Conservation (phyloP, 2,329 filamentous ascomycete species). For the Xylaria multiplex region DNA sequence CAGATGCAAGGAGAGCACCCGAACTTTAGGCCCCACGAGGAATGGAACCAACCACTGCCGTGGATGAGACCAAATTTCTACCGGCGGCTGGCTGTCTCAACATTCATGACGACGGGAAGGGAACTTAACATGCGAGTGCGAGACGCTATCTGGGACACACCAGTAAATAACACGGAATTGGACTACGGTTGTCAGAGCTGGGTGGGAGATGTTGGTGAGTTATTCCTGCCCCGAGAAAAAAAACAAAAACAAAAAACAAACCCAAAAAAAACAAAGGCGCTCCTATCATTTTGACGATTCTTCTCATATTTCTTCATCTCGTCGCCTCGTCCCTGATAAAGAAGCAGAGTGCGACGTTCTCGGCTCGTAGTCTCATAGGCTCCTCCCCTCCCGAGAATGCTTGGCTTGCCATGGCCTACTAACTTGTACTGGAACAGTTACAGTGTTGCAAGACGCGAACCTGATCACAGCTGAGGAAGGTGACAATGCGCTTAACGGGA, state of each 20-base stretch:
- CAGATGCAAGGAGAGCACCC: conserved; percentile 46
- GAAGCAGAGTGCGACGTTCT: not conserved
- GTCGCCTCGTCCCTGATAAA: not conserved
- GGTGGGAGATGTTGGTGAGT: conserved; percentile 45
- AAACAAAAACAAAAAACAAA: too few species aligned
- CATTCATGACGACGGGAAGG: conserved; percentile 38
- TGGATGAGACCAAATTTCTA: conserved; percentile 45
- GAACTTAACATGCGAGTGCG: conserved; percentile 42
- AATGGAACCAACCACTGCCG: conserved; percentile 43
- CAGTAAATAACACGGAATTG: conserved; percentile 44
- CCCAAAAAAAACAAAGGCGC: not conserved
- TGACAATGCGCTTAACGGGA: conserved; percentile 46
- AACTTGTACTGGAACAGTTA: conserved; percentile 34
- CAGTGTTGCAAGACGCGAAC: conserved; percentile 44
- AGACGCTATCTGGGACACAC: conserved; percentile 42
- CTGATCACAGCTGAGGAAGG: conserved; percentile 47
- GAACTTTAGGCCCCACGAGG: conserved; percentile 42
- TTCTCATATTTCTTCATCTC: not conserved
- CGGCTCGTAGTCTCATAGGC: not conserved
- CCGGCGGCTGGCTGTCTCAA: conserved; percentile 45
- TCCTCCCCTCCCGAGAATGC: not conserved
- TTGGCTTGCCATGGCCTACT: conserved; percentile 16
- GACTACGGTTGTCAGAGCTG: conserved; percentile 47
- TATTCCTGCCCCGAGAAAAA: not conserved
- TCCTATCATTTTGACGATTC: not conserved